Base-by-base conservation (phyloP, 768 basidiomycete species). In the Lyophyllum decastes region DNA sequence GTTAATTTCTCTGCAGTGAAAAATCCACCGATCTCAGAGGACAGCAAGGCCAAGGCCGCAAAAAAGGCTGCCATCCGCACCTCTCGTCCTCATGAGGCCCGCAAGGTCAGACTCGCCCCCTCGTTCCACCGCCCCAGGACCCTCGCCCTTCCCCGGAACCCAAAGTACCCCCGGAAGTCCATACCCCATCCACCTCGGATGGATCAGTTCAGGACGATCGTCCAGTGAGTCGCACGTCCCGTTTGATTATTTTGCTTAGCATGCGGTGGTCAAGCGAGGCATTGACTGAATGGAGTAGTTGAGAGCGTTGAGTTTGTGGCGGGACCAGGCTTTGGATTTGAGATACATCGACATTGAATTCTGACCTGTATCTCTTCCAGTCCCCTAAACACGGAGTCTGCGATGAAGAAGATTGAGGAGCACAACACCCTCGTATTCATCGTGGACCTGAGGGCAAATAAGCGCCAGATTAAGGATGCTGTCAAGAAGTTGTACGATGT, bases 351-450 rank as follows among this genome's bases (percentile, higher is more conserved):
- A 24, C 43, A 24, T 35, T 48, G 2, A 40, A 27, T 34, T 26
- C 57, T 52, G 17, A 54, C 45, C 49, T 35, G 6, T 11, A 14
- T 12, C 52, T 27, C 10, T 43, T 14, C 16, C 55, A 92, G 89
- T 51, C 92, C 92, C 17, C 73, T 94, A 74, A 96, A 94, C 87
- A 96, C 94, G 16, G 95, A 98, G 76, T 89, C 87, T 12, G 95
- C 96, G 61, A 98, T 98, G 96, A 96, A 98, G 86, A 97, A 99
- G 86, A 99, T 99, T 57, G 96, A 99, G 83, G 96, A 98, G 76
- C 89, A 98, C 83, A 98, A 99, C 78, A 99, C 97, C 30, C 86
- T 98, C 57, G 97, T 99, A 59, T 99, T 98, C 82, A 89, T 98
- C 60, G 95, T 97, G 52, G 95, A 98, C 76, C 70, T 98, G 75